Percentiles rank a stretch among this genome's conserved stretches.
Conservation (phyloP, 2,329 filamentous ascomycete species). For the Pseudocercospora crystallina region DNA sequence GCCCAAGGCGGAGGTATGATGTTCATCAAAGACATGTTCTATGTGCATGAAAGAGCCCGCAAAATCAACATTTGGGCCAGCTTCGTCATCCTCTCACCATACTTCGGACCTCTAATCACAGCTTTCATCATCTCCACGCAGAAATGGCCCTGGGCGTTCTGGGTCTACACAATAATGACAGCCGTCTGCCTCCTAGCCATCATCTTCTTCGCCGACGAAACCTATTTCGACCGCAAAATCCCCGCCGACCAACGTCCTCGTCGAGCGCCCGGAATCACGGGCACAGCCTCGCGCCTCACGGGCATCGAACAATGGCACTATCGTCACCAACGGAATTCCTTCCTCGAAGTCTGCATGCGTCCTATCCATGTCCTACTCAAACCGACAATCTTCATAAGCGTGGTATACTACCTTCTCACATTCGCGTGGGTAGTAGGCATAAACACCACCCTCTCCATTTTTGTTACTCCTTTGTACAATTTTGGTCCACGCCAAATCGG, state of each 20-base stretch:
- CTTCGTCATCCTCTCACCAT: conserved; percentile 14
- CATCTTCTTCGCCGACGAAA: conserved; percentile 16
- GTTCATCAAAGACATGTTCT: conserved; percentile 25
- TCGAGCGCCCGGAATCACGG: conserved; percentile 5
- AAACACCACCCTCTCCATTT: conserved; percentile 26
- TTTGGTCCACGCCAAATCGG: conserved; percentile 17
- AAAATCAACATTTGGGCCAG: conserved; percentile 22
- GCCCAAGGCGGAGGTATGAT: conserved; percentile 17
- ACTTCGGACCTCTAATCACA: conserved; percentile 16
- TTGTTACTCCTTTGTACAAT: conserved; percentile 22
- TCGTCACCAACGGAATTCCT: conserved; percentile 8
- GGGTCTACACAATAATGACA: conserved; percentile 13
- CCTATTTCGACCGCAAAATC: conserved; percentile 11
- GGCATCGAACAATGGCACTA: conserved; percentile 16
- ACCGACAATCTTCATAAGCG: conserved; percentile 9
- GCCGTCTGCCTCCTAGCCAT: conserved; percentile 10
- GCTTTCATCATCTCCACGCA: conserved; percentile 17
- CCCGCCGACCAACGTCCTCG: conserved; percentile 7
- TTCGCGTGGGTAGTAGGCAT: conserved; percentile 30
- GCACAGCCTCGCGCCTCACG: conserved; percentile 21
- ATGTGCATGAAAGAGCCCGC: conserved; percentile 22
- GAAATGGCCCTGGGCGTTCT: conserved; percentile 19
- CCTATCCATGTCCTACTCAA: conserved; percentile 10
- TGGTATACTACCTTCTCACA: conserved; percentile 12
- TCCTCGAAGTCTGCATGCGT: conserved; percentile 11